These are phyloP conservation scores for Hypomontagnella submonticulosa DNA, from an alignment of 495 filamentous ascomycete species.

Conservation along the genomic window DNA sequence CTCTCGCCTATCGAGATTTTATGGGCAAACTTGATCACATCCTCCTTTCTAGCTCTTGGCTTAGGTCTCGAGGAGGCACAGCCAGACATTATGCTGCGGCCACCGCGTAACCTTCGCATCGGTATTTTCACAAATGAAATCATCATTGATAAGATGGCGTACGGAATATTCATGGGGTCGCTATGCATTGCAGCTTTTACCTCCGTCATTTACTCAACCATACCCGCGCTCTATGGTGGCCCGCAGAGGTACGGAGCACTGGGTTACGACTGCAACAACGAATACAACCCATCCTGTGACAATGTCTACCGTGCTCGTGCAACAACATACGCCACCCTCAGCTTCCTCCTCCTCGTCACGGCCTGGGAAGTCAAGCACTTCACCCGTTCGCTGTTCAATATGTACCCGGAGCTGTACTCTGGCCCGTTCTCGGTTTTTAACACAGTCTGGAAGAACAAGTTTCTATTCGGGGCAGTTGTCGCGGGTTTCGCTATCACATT, in stretches of 20 bases:
- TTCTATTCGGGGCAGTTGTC: constrained; percentile 67
- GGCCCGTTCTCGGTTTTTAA: constrained; percentile 57
- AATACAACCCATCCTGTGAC: constrained; percentile 56
- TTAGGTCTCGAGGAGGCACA: constrained; percentile 67
- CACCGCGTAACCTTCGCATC: constrained; percentile 60
- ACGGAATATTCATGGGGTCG: constrained; percentile 66
- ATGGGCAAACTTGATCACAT: constrained; percentile 71
- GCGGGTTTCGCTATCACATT: constrained; percentile 67
- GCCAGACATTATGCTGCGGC: constrained; percentile 65
- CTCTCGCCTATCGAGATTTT: constrained; percentile 68
- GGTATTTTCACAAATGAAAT: constrained; percentile 69
- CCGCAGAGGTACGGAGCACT: constrained; percentile 36
- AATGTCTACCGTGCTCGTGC: constrained; percentile 73
- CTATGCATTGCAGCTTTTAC: constrained; percentile 66
- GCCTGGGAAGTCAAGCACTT: constrained; percentile 70
- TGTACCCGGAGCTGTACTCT: constrained; percentile 57
- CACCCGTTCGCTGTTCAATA: constrained; percentile 63
- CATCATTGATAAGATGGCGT: constrained; percentile 66
- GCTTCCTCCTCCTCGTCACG: constrained; percentile 66
- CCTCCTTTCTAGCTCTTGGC: constrained; percentile 67
- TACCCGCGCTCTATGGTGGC: constrained; percentile 15
- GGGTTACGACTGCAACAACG: constrained; percentile 62
- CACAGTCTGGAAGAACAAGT: constrained; percentile 66
- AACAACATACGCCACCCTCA: constrained; percentile 74
- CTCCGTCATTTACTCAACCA: constrained; percentile 57